These are phyloP conservation scores for Silene coronaria DNA, from an alignment of 179 eudicot species.

Conservation along the genomic window DNA sequence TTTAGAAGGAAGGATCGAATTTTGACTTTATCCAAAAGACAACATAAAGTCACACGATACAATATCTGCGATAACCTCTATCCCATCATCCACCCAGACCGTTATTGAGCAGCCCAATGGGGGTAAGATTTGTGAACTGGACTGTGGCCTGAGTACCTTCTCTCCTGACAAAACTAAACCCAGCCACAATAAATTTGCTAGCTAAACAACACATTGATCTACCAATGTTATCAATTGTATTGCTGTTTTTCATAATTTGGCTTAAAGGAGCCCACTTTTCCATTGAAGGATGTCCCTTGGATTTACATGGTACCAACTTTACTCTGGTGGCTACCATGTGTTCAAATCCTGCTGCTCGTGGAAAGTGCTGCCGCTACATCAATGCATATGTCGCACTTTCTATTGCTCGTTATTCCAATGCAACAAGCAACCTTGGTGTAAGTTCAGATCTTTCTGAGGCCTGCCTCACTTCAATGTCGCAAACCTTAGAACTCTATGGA, in stretches of 20 bases:
- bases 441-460: slow-evolving; percentile 43
- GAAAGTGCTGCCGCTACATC: slow-evolving; percentile 84
- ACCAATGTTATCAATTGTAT: not conserved
- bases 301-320: slow-evolving; percentile 62
- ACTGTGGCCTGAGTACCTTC: not conserved
- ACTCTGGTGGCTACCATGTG: slow-evolving; percentile 67
- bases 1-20: too few relatives aligned
- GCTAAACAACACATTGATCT: not conserved
- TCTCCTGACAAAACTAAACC: not conserved
- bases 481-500: slow-evolving; percentile 67
- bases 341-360: slow-evolving; percentile 54
- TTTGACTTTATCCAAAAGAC: too few relatives aligned
- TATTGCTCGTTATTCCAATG: slow-evolving; percentile 65
- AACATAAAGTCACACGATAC: too few relatives aligned
- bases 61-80: too few relatives aligned
- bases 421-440: slow-evolving; percentile 65
- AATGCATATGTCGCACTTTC: slow-evolving; percentile 76
- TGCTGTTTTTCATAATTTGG: slow-evolving; percentile 1
- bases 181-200: not conserved
- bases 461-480: slow-evolving; percentile 60
- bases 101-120: too few relatives aligned
- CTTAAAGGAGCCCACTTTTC: not conserved
- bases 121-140: not conserved
- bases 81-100: too few relatives aligned
- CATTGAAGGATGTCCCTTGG: slow-evolving; percentile 75